phyloP scores from a whole-genome alignment of 2,329 filamentous ascomycete species.

The Calonectria montana region DNA sequence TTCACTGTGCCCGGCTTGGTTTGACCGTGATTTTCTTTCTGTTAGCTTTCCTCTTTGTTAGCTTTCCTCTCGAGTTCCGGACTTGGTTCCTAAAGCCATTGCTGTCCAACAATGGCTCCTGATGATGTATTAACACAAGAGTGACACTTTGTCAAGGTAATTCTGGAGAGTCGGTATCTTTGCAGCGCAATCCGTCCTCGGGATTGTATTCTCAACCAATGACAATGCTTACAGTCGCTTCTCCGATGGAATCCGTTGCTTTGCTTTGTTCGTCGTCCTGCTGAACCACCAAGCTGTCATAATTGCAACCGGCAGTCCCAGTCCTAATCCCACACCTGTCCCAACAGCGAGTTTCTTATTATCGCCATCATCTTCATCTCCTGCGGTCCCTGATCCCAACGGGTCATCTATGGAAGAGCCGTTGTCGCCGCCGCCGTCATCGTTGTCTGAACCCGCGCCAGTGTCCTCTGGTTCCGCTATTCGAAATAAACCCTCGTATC shows the following conservation, averaged over 20 bases:
- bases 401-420: neutral
- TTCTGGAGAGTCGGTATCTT: neutral
- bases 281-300: neutral
- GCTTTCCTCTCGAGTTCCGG: neutral
- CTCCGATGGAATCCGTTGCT: neutral
- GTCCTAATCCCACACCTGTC: conserved; percentile 8
- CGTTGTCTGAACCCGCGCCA: neutral
- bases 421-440: neutral
- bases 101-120: too few species aligned
- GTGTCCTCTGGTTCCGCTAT: neutral
- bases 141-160: too few species aligned
- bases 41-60: neutral
- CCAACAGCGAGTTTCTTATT: neutral
- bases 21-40: neutral
- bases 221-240: neutral
- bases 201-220: neutral
- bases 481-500: conserved; percentile 10
- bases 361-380: neutral
- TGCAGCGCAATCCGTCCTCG: neutral
- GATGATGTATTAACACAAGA: too few species aligned
- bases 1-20: too few species aligned
- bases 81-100: neutral
- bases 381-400: neutral
- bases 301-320: neutral
- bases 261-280: neutral